Evolutionary conservation across 306 rosid species (phyloP).

Genomic region (Trifolium pratense): DNA sequence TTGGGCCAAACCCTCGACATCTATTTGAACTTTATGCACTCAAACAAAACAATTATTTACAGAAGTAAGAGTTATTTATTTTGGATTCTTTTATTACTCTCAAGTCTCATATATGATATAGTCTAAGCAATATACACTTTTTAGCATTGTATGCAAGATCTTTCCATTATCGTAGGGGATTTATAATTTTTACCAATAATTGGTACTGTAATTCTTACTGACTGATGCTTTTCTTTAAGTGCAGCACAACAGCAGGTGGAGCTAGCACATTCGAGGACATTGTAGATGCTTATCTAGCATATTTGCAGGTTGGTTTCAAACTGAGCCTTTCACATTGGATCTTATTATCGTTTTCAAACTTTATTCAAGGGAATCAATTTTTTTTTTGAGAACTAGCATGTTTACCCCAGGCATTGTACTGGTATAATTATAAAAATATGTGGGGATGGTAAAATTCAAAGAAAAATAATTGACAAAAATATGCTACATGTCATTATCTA

Average conservation of each 20-base stretch:
- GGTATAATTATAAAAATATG: neutral
- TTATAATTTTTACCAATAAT: neutral
- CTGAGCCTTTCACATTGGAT: conserved; percentile 33
- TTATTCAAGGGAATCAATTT: conserved; percentile 3
- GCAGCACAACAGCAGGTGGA: conserved; percentile 61
- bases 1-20: conserved; percentile 90
- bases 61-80: conserved; percentile 64
- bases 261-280: conserved; percentile 75
- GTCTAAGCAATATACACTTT: conserved; percentile 30
- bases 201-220: conserved; percentile 18
- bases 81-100: conserved; percentile 33
- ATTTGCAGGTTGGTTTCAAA: conserved; percentile 82
- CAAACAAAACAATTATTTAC: conserved; percentile 68
- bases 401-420: neutral
- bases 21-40: conserved; percentile 89
- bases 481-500: neutral
- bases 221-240: conserved; percentile 41
- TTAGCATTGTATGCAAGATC: conserved; percentile 18
- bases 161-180: neutral
- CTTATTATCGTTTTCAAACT: conserved; percentile 2
- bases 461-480: neutral
- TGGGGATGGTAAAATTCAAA: neutral
- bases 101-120: conserved; percentile 14
- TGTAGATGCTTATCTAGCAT: conserved; percentile 87
- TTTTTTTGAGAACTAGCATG: conserved; percentile 2